Evolutionary conservation across 2,329 filamentous ascomycete genomes (phyloP).

Genomic region (Hysterium pulicare): DNA sequence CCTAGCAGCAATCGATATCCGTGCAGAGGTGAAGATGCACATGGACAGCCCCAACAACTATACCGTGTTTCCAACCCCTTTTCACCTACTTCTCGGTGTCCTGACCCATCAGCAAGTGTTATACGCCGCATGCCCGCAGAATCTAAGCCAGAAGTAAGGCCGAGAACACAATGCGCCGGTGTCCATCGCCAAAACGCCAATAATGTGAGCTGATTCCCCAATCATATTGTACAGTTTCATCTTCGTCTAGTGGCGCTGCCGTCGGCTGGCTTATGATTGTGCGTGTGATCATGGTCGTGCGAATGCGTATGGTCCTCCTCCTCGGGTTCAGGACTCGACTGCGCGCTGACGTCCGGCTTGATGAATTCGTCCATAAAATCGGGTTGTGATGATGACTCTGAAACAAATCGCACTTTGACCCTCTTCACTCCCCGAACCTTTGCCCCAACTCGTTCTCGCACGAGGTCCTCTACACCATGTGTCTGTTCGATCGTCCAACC

Average conservation of each 20-base stretch:
- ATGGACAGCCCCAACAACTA: too few species aligned
- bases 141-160: too few species aligned
- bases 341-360: slow-evolving; percentile 23
- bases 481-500: slow-evolving; percentile 72
- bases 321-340: slow-evolving; percentile 29
- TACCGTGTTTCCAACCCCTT: too few species aligned
- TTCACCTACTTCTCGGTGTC: too few species aligned
- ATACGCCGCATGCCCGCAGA: too few species aligned
- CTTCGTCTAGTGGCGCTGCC: slow-evolving; percentile 15
- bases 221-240: slow-evolving; percentile 8
- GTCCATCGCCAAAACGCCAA: too few species aligned
- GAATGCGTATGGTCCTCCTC: slow-evolving; percentile 17
- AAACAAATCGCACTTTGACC: slow-evolving; percentile 79
- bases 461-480: slow-evolving; percentile 65
- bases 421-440: slow-evolving; percentile 81
- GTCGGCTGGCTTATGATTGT: slow-evolving; percentile 16
- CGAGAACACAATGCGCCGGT: too few species aligned
- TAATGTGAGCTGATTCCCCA: too few species aligned
- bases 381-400: slow-evolving; percentile 56
- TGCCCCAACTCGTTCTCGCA: slow-evolving; percentile 69
- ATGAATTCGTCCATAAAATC: slow-evolving; percentile 69
- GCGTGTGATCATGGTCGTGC: slow-evolving; percentile 26
- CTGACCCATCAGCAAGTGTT: too few species aligned
- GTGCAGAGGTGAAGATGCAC: too few species aligned
- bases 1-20: too few species aligned